phyloP scores from a whole-genome alignment of 495 filamentous ascomycete genomes.

The Penicillium herquei region DNA sequence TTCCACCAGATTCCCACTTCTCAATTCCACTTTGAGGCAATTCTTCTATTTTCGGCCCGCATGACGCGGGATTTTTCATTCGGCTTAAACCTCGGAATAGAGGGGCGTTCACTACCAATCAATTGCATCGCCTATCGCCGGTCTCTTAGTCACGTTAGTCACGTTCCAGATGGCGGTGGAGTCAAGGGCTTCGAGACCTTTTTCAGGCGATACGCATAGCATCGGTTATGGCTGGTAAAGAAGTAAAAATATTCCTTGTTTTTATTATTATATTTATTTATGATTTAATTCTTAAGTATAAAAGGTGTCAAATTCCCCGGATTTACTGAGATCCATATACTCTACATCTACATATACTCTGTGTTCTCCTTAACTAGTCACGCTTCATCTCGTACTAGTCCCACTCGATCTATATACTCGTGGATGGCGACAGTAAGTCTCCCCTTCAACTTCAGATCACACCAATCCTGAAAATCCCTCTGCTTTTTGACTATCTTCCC shows the following conservation, averaged over 20 bases:
- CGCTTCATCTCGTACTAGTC: no score
- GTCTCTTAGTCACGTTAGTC: slow-evolving; percentile 22
- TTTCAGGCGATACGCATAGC: slow-evolving; percentile 2
- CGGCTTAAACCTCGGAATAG: slow-evolving; percentile 23
- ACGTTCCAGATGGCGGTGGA: slow-evolving; percentile 13
- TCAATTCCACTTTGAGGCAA: slow-evolving; percentile 20
- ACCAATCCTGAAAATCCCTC: no score
- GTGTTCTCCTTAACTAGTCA: no score
- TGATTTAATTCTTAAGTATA: background rate
- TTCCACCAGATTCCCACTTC: no score
- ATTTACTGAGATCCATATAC: background rate
- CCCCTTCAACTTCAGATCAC: no score
- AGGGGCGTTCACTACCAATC: slow-evolving; percentile 24
- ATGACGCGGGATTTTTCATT: slow-evolving; percentile 33
- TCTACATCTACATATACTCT: background rate
- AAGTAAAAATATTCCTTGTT: background rate
- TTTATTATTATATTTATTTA: background rate
- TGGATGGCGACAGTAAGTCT: slow-evolving; percentile 17
- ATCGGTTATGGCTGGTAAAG: slow-evolving; percentile 1
- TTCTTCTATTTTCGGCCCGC: slow-evolving; percentile 29
- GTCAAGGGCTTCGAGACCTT: slow-evolving; percentile 24
- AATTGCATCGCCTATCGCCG: slow-evolving; percentile 15
- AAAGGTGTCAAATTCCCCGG: slow-evolving; percentile 3
- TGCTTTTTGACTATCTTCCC: background rate
- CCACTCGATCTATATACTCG: background rate